Percentiles rank a stretch among this genome's conserved stretches.
Conservation (phyloP, 2,329 filamentous ascomycete genomes). For the Chaetoscypha palmicola region DNA sequence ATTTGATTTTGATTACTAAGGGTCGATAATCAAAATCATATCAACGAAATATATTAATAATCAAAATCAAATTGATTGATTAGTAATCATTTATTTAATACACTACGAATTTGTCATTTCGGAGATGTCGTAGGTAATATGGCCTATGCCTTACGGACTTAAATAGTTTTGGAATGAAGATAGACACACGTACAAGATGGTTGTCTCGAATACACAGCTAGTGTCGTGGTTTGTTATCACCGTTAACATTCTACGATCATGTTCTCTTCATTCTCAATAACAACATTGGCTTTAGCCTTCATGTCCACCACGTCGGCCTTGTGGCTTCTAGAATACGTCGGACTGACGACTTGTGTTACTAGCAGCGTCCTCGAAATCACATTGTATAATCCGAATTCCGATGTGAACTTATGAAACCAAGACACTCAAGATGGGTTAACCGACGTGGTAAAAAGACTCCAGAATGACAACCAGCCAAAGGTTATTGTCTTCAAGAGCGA, state of each 20-base stretch:
- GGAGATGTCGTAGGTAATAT: too few relatives aligned
- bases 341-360: not conserved
- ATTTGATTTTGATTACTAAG: too few relatives aligned
- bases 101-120: too few relatives aligned
- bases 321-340: not conserved
- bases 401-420: not conserved
- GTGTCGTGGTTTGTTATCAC: too few relatives aligned
- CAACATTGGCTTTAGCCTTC: not conserved
- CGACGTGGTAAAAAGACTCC: not conserved
- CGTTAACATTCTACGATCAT: not conserved
- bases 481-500: not conserved
- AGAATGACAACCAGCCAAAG: not conserved
- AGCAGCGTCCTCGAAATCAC: constrained; percentile 48
- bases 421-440: not conserved
- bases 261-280: not conserved
- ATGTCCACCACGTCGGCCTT: not conserved
- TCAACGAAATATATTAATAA: too few relatives aligned
- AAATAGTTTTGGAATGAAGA: too few relatives aligned
- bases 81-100: too few relatives aligned
- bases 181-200: too few relatives aligned
- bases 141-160: too few relatives aligned
- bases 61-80: too few relatives aligned
- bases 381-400: constrained; percentile 55
- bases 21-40: too few relatives aligned
- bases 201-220: too few relatives aligned